Percentiles rank a stretch among this genome's conserved stretches.
phyloP scores from a whole-genome alignment of 495 filamentous ascomycete genomes.

The Aspergillus biplanus region DNA sequence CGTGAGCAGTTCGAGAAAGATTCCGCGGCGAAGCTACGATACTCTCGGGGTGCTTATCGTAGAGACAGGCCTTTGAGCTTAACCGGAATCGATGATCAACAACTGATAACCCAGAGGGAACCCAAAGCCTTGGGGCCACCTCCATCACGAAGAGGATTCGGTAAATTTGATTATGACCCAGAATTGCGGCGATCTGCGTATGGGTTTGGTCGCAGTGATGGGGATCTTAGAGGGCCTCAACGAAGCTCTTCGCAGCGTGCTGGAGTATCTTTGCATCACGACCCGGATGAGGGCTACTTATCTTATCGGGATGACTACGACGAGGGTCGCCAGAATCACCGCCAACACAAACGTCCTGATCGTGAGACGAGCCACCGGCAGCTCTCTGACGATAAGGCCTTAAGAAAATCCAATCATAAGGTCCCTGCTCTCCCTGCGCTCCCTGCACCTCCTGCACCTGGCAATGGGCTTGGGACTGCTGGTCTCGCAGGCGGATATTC shows the following conservation, averaged over 20 bases:
- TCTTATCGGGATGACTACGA: slow-evolving; percentile 34
- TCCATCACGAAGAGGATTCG: slow-evolving; percentile 64
- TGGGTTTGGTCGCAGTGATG: slow-evolving; percentile 32
- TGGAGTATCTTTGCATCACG: slow-evolving; percentile 42
- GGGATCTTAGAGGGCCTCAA: slow-evolving; percentile 34
- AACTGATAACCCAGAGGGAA: slow-evolving; percentile 46
- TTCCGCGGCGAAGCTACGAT: slow-evolving; percentile 51
- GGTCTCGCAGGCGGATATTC: slow-evolving; percentile 43
- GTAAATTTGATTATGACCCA: slow-evolving; percentile 53
- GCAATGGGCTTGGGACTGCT: slow-evolving; percentile 45
- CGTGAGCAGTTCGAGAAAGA: slow-evolving; percentile 71
- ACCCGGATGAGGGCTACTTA: slow-evolving; percentile 45
- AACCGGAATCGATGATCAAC: slow-evolving; percentile 61
- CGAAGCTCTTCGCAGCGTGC: slow-evolving; percentile 38
- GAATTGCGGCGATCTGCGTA: slow-evolving; percentile 37
- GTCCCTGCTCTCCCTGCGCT: slow-evolving; percentile 28
- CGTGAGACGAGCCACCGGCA: slow-evolving; percentile 27
- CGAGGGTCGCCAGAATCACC: slow-evolving; percentile 30
- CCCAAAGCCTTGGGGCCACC: slow-evolving; percentile 56
- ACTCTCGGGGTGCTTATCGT: slow-evolving; percentile 52
- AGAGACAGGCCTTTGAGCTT: slow-evolving; percentile 66
- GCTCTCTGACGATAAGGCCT: slow-evolving; percentile 35
- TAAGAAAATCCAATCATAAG: slow-evolving; percentile 26
- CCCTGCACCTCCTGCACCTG: slow-evolving; percentile 27
- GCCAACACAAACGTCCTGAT: slow-evolving; percentile 33